These are phyloP conservation scores for Coffea canephora DNA, from an alignment of 257 asterid species.

Conservation along the genomic window DNA sequence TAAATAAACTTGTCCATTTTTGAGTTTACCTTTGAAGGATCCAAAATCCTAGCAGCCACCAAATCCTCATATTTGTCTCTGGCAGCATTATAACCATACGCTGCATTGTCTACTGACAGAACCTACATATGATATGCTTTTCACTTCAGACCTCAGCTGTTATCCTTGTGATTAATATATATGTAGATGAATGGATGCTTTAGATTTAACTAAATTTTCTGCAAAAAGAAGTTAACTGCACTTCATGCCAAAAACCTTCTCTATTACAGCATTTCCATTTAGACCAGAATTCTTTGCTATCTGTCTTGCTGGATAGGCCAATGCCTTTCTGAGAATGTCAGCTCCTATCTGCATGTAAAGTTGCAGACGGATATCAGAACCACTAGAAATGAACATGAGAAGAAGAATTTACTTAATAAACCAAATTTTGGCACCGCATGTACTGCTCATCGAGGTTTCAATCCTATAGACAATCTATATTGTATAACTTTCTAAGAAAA, in stretches of 20 bases:
- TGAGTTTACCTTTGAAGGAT: conserved; percentile 65
- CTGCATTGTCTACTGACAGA: conserved; percentile 50
- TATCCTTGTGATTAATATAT: background rate
- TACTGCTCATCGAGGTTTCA: background rate
- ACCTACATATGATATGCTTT: conserved; percentile 38
- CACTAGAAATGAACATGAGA: background rate
- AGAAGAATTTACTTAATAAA: background rate
- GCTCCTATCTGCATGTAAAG: conserved; percentile 67
- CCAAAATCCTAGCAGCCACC: conserved; percentile 76
- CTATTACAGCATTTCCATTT: conserved; percentile 60
- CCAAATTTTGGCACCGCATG: background rate
- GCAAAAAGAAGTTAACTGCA: background rate
- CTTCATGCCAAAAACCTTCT: conserved; percentile 43
- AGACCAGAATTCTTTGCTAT: conserved; percentile 81
- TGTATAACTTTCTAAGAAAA: background rate
- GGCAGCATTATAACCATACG: conserved; percentile 83
- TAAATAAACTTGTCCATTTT: background rate
- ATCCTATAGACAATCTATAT: background rate
- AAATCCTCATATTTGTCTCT: conserved; percentile 69
- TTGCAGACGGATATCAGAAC: background rate
- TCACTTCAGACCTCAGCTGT: background rate
- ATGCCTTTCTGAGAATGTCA: conserved; percentile 65
- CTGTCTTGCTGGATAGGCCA: conserved; percentile 75
- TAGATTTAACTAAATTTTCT: background rate
- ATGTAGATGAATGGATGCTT: background rate